phyloP scores from a whole-genome alignment of 768 basidiomycete species.

The Amanita pallidorosea region DNA sequence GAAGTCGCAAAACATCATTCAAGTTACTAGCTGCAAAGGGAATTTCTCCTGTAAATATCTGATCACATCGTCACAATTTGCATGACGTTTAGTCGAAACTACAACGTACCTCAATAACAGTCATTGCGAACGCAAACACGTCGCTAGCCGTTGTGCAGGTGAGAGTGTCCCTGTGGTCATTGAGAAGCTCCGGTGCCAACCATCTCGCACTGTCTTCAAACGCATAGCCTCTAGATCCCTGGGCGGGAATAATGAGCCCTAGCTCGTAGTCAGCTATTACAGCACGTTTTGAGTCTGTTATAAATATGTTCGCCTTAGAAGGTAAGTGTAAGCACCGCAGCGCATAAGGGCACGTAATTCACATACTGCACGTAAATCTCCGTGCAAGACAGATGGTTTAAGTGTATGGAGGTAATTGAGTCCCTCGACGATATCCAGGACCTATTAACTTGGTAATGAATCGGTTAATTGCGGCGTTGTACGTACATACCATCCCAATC shows the following conservation, averaged over 20 bases:
- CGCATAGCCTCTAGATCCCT: slow-evolving; percentile 14
- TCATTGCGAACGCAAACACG: slow-evolving; percentile 19
- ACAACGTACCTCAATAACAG: slow-evolving; percentile 15
- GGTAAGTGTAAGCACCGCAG: not conserved
- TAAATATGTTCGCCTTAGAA: slow-evolving; percentile 18
- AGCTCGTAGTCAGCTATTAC: slow-evolving; percentile 19
- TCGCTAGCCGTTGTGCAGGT: slow-evolving; percentile 12
- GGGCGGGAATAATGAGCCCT: slow-evolving; percentile 12
- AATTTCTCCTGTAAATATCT: not conserved
- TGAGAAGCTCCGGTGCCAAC: slow-evolving; percentile 21
- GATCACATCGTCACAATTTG: not conserved
- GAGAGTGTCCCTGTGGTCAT: not conserved
- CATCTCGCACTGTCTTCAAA: slow-evolving; percentile 17
- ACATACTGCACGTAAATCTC: slow-evolving; percentile 15
- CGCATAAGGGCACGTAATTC: not conserved
- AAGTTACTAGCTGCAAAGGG: not conserved
- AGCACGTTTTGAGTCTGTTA: slow-evolving; percentile 13
- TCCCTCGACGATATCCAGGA: slow-evolving; percentile 9
- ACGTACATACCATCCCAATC: not conserved
- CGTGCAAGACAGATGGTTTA: slow-evolving; percentile 12
- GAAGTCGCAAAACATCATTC: not conserved
- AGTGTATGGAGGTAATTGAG: slow-evolving; percentile 15
- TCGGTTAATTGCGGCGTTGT: not conserved
- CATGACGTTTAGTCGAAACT: not conserved
- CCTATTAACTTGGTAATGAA: not conserved